These are phyloP conservation scores for Suhomyces wounanorum DNA, from an alignment of 1,139 yeast genomes.

Conservation along the genomic window DNA sequence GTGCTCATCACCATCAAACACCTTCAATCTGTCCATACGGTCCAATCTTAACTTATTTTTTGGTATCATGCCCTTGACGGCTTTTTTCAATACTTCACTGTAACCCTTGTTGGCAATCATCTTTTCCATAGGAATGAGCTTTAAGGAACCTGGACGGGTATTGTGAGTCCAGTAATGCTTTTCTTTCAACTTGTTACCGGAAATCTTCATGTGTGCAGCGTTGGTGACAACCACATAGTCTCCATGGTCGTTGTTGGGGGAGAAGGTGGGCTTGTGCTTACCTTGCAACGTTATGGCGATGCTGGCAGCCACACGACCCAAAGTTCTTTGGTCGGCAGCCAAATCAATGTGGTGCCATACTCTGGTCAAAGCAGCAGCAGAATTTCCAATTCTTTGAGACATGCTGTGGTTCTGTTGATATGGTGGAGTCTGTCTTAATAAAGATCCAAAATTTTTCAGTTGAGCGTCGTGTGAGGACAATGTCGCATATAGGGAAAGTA, in stretches of 20 bases:
- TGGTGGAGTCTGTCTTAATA: slow-evolving; percentile 1
- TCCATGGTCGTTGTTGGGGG: slow-evolving; percentile 79
- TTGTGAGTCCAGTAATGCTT: slow-evolving; percentile 93
- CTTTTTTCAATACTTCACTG: slow-evolving; percentile 76
- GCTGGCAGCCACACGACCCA: slow-evolving; percentile 89
- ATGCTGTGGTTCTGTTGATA: slow-evolving; percentile 22
- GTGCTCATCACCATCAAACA: slow-evolving; percentile 84
- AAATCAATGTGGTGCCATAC: slow-evolving; percentile 96
- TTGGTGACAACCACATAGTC: slow-evolving; percentile 97
- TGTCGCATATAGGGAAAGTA: background rate
- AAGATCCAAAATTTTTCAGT: slow-evolving; percentile 7
- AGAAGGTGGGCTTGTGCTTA: slow-evolving; percentile 90
- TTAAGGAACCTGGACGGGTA: slow-evolving; percentile 85
- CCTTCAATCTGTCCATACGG: slow-evolving; percentile 81
- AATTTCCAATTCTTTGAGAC: slow-evolving; percentile 62
- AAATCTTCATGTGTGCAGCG: slow-evolving; percentile 74
- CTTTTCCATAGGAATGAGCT: slow-evolving; percentile 78
- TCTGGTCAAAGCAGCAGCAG: slow-evolving; percentile 77
- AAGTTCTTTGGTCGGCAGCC: slow-evolving; percentile 77
- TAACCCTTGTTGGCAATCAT: slow-evolving; percentile 80
- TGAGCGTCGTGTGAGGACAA: slow-evolving; percentile 5
- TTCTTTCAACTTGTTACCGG: slow-evolving; percentile 82
- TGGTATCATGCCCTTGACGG: slow-evolving; percentile 96
- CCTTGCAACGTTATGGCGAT: slow-evolving; percentile 91
- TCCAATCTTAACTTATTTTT: slow-evolving; percentile 79